These are phyloP conservation scores for Phialemoniopsis sp. DNA, from an alignment of 2,329 filamentous ascomycete species.

Conservation along the genomic window DNA sequence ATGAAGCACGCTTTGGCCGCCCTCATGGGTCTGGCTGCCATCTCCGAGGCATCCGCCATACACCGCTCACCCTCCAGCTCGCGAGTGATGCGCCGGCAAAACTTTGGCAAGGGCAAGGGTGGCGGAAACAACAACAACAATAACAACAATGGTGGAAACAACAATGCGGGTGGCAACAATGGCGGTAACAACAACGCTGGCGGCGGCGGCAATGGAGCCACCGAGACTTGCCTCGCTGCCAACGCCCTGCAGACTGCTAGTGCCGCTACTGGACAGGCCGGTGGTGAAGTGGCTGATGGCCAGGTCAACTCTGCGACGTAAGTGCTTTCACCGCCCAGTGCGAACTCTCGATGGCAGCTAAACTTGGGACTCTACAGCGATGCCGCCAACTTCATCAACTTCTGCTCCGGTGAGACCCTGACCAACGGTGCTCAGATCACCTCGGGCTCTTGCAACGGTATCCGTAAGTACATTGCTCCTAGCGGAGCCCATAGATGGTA, in stretches of 20 bases:
- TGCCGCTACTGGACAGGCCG: constrained; percentile 40
- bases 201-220: constrained; percentile 18
- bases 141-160: constrained; percentile 12
- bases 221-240: constrained; percentile 30
- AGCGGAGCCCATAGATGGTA: neutral
- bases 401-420: constrained; percentile 48
- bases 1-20: constrained; percentile 44
- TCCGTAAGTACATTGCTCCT: constrained; percentile 38
- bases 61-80: constrained; percentile 33
- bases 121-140: constrained; percentile 8
- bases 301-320: constrained; percentile 50
- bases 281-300: constrained; percentile 31
- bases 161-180: constrained; percentile 14
- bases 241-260: constrained; percentile 47
- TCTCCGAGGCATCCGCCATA: constrained; percentile 40
- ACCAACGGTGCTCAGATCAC: constrained; percentile 59
- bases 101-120: constrained; percentile 5
- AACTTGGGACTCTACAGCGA: constrained; percentile 32
- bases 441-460: constrained; percentile 60
- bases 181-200: constrained; percentile 21
- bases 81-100: neutral
- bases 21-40: constrained; percentile 41
- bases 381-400: constrained; percentile 61
- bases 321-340: constrained; percentile 15
- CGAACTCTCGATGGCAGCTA: neutral